phyloP scores from a whole-genome alignment of 2,329 filamentous ascomycete species.

The Fusarium bulbicola region DNA sequence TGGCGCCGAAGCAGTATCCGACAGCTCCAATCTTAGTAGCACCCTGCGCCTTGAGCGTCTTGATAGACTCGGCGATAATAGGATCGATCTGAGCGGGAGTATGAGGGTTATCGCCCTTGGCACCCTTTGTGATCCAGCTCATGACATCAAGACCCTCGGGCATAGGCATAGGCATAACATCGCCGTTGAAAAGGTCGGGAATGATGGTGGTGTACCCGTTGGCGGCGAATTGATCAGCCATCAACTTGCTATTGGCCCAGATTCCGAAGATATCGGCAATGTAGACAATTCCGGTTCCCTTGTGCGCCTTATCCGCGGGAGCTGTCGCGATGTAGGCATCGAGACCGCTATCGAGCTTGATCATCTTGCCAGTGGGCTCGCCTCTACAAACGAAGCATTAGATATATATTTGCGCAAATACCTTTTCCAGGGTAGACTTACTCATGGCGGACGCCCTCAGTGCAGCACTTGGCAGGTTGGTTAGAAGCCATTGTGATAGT shows the following conservation, averaged over 20 bases:
- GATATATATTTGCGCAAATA: neutral
- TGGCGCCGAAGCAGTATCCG: constrained; percentile 74
- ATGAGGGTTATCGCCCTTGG: constrained; percentile 58
- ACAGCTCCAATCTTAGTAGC: constrained; percentile 63
- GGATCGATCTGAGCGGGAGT: constrained; percentile 46
- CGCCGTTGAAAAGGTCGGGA: constrained; percentile 52
- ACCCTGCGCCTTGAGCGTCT: constrained; percentile 64
- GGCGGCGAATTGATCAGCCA: constrained; percentile 53
- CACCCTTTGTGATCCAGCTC: constrained; percentile 52
- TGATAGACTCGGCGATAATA: constrained; percentile 53
- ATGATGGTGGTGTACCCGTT: constrained; percentile 52
- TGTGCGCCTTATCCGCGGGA: constrained; percentile 39
- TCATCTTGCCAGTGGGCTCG: constrained; percentile 54
- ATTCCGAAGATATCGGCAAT: constrained; percentile 52
- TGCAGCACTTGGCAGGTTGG: constrained; percentile 62
- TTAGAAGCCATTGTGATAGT: constrained; percentile 60
- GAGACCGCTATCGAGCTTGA: constrained; percentile 56
- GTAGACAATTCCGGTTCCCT: constrained; percentile 47
- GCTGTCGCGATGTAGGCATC: constrained; percentile 63
- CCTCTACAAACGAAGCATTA: constrained; percentile 50
- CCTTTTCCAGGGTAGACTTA: constrained; percentile 46
- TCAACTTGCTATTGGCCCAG: constrained; percentile 52
- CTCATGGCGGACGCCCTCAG: constrained; percentile 62
- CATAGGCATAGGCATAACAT: constrained; percentile 41
- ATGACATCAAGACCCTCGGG: constrained; percentile 45